Evolutionary conservation across 2,329 filamentous ascomycete species (phyloP).

Genomic region (Stromatinia cepivora): DNA sequence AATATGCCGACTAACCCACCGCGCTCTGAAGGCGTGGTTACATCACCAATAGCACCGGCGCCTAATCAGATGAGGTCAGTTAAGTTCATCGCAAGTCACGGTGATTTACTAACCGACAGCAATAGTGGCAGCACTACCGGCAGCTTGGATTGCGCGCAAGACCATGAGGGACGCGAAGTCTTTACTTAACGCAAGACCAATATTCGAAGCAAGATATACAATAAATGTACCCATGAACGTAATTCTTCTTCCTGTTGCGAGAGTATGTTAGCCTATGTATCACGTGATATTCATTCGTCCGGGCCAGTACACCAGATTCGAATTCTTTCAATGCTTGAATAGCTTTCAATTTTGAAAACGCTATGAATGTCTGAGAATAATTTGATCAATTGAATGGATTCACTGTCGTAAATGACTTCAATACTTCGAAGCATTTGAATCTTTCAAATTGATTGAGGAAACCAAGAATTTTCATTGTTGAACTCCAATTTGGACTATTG

Average conservation of each 20-base stretch:
- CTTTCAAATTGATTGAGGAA: too few relatives aligned
- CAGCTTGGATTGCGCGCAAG: conserved; percentile 49
- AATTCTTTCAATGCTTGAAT: too few relatives aligned
- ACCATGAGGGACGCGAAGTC: conserved; percentile 48
- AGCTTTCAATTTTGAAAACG: too few relatives aligned
- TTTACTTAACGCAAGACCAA: conserved; percentile 47
- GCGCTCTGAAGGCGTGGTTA: conserved; percentile 12
- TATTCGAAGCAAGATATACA: conserved; percentile 50
- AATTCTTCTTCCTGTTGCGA: conserved; percentile 9
- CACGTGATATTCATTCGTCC: neutral
- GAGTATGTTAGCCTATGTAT: neutral
- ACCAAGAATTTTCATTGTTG: too few relatives aligned
- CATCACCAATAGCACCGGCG: conserved; percentile 20
- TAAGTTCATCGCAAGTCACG: conserved; percentile 34
- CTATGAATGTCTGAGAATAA: too few relatives aligned
- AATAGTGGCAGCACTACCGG: conserved; percentile 50
- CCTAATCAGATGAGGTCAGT: conserved; percentile 5
- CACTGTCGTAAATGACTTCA: too few relatives aligned
- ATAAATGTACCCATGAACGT: conserved; percentile 42
- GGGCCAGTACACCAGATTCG: too few relatives aligned
- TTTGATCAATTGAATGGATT: too few relatives aligned
- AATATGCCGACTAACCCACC: conserved; percentile 13
- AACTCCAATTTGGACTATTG: too few relatives aligned
- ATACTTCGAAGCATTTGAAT: too few relatives aligned
- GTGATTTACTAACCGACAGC: conserved; percentile 48